A percentile compares a stretch with the other conserved stretches of the same genome.
Conservation (phyloP, 257 asterid genomes). For the Plectranthus barbatus region DNA sequence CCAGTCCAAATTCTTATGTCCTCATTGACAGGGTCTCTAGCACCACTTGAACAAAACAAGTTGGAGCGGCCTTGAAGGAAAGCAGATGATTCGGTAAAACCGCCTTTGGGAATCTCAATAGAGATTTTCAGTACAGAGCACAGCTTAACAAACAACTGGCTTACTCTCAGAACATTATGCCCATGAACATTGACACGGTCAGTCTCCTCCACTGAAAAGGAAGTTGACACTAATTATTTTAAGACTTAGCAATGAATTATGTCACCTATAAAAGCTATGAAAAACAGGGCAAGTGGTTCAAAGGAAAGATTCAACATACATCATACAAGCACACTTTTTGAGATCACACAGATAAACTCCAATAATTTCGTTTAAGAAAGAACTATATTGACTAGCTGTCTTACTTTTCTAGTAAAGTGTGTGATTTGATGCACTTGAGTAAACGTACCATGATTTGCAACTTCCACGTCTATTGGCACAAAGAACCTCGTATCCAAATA, state of each 20-base stretch:
- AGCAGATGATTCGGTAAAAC: conserved; percentile 19
- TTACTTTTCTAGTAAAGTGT: neutral
- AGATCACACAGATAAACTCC: neutral
- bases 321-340: neutral
- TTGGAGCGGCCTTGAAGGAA: conserved; percentile 34
- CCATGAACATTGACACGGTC: conserved; percentile 44
- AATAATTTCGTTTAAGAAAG: neutral
- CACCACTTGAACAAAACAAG: conserved; percentile 28
- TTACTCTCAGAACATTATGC: conserved; percentile 58
- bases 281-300: neutral
- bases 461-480: conserved; percentile 48
- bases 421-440: conserved; percentile 5
- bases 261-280: neutral
- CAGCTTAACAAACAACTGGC: conserved; percentile 58
- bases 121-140: conserved; percentile 43
- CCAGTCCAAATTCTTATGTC: conserved; percentile 45
- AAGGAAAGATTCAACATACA: conserved; percentile 7
- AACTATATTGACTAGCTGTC: neutral
- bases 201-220: conserved; percentile 40
- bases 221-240: conserved; percentile 17
- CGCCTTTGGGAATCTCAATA: conserved; percentile 31
- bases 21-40: conserved; percentile 27
- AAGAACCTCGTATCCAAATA: conserved; percentile 46
- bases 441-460: conserved; percentile 47
- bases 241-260: neutral